Evolutionary conservation across 2,329 filamentous ascomycete species (phyloP), one percentile per base, ranked within the genome.

Genomic region (Fusarium scirpi): DNA sequence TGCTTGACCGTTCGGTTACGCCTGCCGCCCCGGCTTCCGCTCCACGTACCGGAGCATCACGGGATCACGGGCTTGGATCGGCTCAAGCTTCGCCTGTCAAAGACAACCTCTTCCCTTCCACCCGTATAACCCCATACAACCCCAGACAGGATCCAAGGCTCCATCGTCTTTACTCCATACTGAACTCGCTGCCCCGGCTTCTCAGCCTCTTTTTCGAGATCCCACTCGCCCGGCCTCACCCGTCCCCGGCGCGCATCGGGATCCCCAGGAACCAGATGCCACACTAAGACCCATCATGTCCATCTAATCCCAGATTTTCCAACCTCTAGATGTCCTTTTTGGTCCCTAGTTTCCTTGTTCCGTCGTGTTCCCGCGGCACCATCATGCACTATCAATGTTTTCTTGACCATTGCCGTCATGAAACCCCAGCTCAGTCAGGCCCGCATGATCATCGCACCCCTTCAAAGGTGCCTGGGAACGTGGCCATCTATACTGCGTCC

Each of bases 21-120:
- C 72, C 55, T 68, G 52, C 67, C 52, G 60, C 62, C 64, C 70
- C 64, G 67, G 70, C 67, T 49, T 57, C 64, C 67, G 67, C 72
- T 74, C 73, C 74, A 74, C 70, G 65, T 65, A 63, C 72, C 74
- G 74, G 74, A 74, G 74, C 61, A 76, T 76, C 74, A 76, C 74
- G 74, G 74, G 71, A 73, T 76, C 72, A 72, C 70, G 70, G 73
- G 67, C 53, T 74, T 74, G 70, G 63, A 56, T 69, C 71, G 73
- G 72, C 72, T 74, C 62, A 65, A 67, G 70, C 70, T 59, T 73
- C 63, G 51, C 67, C 65, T 70, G 58, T 61, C 56, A 71, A 62
- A 41, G 32, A 41, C 24, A 40, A 58, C 55, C 49, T 69, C 67
- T 40, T 52, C 41, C 67, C 53, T 53, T 63, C 57, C 29, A 64